Base-by-base conservation (phyloP, 1,284 basidiomycete genomes). In the Naganishia liquefaciens region DNA sequence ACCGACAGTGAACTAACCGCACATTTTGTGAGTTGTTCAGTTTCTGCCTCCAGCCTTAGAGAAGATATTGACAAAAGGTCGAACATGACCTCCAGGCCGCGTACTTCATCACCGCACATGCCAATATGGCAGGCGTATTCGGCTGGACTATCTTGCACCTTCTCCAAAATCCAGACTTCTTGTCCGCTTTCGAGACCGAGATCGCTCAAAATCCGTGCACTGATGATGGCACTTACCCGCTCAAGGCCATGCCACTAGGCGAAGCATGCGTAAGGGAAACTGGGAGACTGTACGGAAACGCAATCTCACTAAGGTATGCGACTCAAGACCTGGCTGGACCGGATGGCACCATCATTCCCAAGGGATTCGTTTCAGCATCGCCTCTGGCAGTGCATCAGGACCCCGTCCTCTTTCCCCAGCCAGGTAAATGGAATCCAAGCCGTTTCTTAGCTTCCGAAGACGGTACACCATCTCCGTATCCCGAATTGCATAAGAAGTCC, bases 181-280 rank as follows among this genome's bases (percentile, higher is more conserved):
- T 62, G 5, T 25, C 40, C 23, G n/a, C 37, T 3, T 63, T 63
- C n/a, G 61, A 63, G 37, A 42, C 19, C 19, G 61, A 63, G 27
- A 30, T 63, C 50, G 21, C 25, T 11, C 3, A n/a, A 19, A 63
- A 46, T 25, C 51, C 61, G 2, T 51, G 51, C 1, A 30, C n/a
- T 42, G 25, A 30, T 15, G 55, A 39, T 2, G 28, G 28, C 17
- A 54, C 47, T 37, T 63, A 63, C 21, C 49, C 61, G 9, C 13
- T 44, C 40, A 44, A 63, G 39, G 17, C 42, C 27, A 63, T 63
- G 61, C 61, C 49, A 4, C 54, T 63, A 39, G 27, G 50, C 51
- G 50, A 63, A 25, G 61, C 61, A 44, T 63, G 61, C 40, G 17
- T 63, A 5, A 23, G 50, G 10, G 61, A 63, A 30, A 63, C 50